Conservation (phyloP, 345 rosid species). For the Dovyalis caffra region DNA sequence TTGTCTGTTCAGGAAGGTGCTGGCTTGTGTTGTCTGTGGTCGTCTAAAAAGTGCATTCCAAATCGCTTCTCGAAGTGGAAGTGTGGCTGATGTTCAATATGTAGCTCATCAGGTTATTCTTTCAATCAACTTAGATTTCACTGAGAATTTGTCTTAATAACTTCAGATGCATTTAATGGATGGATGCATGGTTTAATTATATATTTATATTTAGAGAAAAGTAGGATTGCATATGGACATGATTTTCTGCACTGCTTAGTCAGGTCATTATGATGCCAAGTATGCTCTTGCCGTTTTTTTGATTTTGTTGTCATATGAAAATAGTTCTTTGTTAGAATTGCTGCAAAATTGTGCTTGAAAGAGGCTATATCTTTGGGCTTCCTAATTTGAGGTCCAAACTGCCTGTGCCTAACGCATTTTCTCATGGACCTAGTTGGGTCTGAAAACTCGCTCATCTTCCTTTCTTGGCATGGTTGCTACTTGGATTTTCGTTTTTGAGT, state of each 20-base stretch:
- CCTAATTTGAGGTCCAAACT: not conserved
- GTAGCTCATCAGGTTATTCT: constrained; percentile 86
- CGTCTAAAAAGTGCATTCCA: constrained; percentile 98
- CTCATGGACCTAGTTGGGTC: too few species aligned
- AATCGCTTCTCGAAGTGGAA: constrained; percentile 90
- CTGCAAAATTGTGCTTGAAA: not conserved
- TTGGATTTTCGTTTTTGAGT: too few species aligned
- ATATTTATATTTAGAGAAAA: not conserved
- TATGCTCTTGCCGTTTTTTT: not conserved
- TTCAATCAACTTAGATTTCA: not conserved
- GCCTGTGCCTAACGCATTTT: not conserved
- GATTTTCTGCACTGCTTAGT: not conserved
- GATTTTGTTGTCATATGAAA: not conserved
- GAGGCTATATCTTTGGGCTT: not conserved
- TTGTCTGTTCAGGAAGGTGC: constrained; percentile 70
- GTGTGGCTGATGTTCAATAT: constrained; percentile 96
- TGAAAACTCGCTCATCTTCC: too few species aligned
- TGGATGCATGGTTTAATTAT: not conserved
- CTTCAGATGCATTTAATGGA: not conserved
- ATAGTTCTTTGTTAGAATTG: not conserved
- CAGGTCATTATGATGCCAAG: too few species aligned
- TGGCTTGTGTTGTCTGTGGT: constrained; percentile 96
- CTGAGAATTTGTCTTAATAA: not conserved
- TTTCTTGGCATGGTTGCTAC: too few species aligned
- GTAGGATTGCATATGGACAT: not conserved